A percentile compares a stretch with the other conserved stretches of the same genome.
Conservation (phyloP, 163 green algal species). For the Scenedesmus sp. region DNA sequence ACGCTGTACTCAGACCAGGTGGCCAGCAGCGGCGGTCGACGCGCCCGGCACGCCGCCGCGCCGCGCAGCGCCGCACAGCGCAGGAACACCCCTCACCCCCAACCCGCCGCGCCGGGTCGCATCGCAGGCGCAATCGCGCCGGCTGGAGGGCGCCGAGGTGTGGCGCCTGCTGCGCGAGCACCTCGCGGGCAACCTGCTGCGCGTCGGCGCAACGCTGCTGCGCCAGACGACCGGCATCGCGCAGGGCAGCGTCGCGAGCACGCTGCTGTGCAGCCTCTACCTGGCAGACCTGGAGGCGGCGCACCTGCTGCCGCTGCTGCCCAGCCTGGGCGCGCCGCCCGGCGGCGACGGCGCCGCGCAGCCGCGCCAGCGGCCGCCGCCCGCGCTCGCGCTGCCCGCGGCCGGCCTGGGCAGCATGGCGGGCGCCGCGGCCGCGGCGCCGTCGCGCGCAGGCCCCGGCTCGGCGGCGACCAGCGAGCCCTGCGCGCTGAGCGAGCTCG, state of each 20-base stretch:
- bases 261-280: conserved; percentile 91
- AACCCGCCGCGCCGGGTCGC: too few species aligned
- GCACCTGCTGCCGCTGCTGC: conserved; percentile 72
- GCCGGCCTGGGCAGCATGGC: too few species aligned
- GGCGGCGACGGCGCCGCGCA: too few species aligned
- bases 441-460: too few species aligned
- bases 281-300: conserved; percentile 82
- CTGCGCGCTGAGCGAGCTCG: conserved; percentile 20
- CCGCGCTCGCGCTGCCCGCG: too few species aligned
- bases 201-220: conserved; percentile 67
- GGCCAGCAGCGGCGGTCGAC: neutral
- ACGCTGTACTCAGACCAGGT: neutral
- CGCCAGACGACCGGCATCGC: conserved; percentile 68
- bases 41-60: too few species aligned
- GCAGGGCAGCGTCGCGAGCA: conserved; percentile 78
- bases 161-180: conserved; percentile 71
- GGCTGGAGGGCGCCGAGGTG: conserved; percentile 49
- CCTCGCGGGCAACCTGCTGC: conserved; percentile 76
- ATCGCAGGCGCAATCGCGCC: too few species aligned
- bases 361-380: too few species aligned
- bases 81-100: too few species aligned
- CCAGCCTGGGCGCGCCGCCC: neutral
- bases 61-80: too few species aligned
- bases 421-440: too few species aligned
- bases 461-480: neutral